These are phyloP conservation scores for Jacaranda copaia DNA, from an alignment of 257 asterid species.

Conservation along the genomic window DNA sequence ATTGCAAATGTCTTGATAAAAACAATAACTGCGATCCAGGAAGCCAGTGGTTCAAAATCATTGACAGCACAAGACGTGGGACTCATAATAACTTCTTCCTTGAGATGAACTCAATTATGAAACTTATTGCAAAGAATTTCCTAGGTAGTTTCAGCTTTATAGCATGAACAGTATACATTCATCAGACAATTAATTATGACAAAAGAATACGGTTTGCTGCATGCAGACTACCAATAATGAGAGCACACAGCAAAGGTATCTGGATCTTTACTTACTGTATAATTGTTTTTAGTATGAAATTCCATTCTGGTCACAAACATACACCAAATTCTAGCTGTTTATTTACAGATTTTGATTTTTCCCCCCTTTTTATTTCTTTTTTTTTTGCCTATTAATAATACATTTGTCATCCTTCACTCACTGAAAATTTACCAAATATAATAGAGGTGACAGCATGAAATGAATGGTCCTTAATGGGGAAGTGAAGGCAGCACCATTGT, in stretches of 20 bases:
- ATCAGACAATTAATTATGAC: constrained; percentile 16
- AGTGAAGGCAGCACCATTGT: constrained; percentile 1
- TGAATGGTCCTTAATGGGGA: not conserved
- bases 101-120: constrained; percentile 43
- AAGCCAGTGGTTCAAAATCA: constrained; percentile 95
- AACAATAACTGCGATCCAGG: constrained; percentile 78
- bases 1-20: constrained; percentile 75
- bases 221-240: not conserved
- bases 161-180: not conserved
- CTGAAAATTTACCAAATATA: constrained; percentile 6
- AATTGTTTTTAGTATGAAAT: not conserved
- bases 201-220: not conserved
- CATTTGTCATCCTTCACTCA: not conserved
- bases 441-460: constrained; percentile 1
- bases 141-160: constrained; percentile 39
- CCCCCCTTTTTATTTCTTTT: not conserved
- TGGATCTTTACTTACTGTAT: not conserved
- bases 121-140: constrained; percentile 46
- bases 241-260: not conserved
- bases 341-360: not conserved
- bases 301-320: constrained; percentile 24
- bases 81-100: constrained; percentile 30
- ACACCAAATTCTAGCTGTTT: not conserved
- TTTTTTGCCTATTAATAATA: not conserved
- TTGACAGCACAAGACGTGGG: constrained; percentile 73